Evolutionary conservation across 192 early-diverging fungal species (phyloP).

Genomic region (Coemansia sp.): DNA sequence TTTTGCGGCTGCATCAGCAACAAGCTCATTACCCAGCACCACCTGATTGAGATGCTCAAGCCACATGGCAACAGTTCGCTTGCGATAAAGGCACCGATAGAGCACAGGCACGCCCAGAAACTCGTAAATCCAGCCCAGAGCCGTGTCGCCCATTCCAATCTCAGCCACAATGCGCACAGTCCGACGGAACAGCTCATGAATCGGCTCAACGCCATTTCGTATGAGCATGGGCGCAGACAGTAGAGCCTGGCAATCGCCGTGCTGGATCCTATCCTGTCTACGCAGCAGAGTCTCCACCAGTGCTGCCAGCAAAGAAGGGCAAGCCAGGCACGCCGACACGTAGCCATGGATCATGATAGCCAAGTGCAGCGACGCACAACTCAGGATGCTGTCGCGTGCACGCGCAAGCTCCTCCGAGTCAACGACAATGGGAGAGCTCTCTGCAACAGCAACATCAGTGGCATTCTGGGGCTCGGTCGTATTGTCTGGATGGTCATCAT

Average conservation of each 20-base stretch:
- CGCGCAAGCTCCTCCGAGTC: constrained; percentile 1
- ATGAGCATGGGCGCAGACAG: background rate
- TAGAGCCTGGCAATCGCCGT: constrained; percentile 3
- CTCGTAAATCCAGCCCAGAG: constrained; percentile 28
- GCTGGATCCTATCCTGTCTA: background rate
- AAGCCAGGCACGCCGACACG: constrained; percentile 22
- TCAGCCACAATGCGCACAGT: constrained; percentile 12
- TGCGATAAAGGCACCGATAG: constrained; percentile 6
- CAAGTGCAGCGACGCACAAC: constrained; percentile 15
- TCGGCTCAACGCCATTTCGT: background rate
- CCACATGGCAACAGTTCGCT: constrained; percentile 6
- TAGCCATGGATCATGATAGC: constrained; percentile 19
- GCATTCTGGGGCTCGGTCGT: background rate
- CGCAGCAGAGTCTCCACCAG: constrained; percentile 8
- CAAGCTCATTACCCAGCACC: constrained; percentile 2
- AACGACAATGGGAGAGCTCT: background rate
- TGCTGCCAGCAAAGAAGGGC: constrained; percentile 12
- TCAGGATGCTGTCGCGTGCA: constrained; percentile 14
- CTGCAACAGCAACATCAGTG: background rate
- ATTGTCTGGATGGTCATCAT: background rate
- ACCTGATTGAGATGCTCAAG: constrained; percentile 23
- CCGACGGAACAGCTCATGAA: constrained; percentile 22
- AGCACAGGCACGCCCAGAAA: constrained; percentile 12
- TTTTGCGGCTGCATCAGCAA: background rate
- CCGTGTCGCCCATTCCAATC: constrained; percentile 15